Base-by-base conservation (phyloP, 2,329 filamentous ascomycete genomes). In the Calonectria hawksworthii region DNA sequence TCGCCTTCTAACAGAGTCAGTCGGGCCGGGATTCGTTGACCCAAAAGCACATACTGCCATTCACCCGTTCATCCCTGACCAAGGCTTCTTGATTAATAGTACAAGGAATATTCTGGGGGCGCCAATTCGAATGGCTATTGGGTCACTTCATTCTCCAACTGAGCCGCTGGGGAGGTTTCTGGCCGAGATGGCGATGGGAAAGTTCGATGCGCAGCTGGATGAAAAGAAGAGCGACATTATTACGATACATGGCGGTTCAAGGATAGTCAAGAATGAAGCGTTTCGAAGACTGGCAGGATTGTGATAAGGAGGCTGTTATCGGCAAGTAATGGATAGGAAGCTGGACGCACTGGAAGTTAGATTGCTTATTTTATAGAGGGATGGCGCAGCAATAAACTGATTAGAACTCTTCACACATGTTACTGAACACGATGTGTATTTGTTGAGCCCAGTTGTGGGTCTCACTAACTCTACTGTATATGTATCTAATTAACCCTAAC, bases 21-120 rank as follows among this genome's bases (percentile, higher is more conserved):
- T 78, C 44, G 70, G 77, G 2, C 77, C 75, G 5, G 75, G 68
- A 4, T 52, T 65, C 3, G 77, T 78, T n/a, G 77, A 78, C 11
- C 38, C 77, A 21, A 47, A 51, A 9, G 51, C 77, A 21, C 77
- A 78, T 36, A 50, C 59, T 26, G 73, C 70, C 1, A 78, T 78
- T 11, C 71, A 79, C 3, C 51, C 68, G 2, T 68, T 74, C 16
- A 51, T 79, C 28, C 77, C 77, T 9, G 61, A 70, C 32, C 64
- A 56, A 26, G 73, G 75, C 5, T 38, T 70, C 4, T 28, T 72
- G 11, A 26, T 74, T 16, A 59, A 74, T 1, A 59, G 69, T 9
- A 56, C 59, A 1, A 51, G 75, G 26, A 16, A 28, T 34, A 13
- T 54, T 32, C 30, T 56, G 0, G 26, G 70, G 30, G 13, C 73